Percentiles rank a stretch among this genome's conserved stretches.
phyloP scores from a whole-genome alignment of 306 rosid species.

The Lagenaria siceraria region DNA sequence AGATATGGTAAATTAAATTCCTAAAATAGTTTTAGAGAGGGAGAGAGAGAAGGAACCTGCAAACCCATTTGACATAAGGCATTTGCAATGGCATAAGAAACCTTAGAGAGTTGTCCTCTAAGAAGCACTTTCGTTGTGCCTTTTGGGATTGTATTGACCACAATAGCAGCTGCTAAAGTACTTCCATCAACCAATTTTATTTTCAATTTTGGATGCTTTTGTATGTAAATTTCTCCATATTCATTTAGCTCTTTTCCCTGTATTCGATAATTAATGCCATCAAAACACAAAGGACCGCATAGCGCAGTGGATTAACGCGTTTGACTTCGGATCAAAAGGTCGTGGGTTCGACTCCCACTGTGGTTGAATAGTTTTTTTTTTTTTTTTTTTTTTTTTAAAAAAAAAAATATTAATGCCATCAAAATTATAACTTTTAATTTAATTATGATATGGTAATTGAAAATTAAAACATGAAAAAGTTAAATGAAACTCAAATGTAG shows the following conservation, averaged over 20 bases:
- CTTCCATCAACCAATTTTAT: constrained; percentile 69
- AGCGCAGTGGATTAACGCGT: too few relatives aligned
- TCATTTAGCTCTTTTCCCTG: constrained; percentile 52
- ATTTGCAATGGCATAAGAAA: constrained; percentile 47
- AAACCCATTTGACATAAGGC: constrained; percentile 37
- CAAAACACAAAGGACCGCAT: too few relatives aligned
- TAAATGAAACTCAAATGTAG: too few relatives aligned
- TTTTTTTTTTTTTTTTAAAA: too few relatives aligned
- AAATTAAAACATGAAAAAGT: too few relatives aligned
- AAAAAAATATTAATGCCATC: too few relatives aligned
- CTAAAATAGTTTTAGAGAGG: too few relatives aligned
- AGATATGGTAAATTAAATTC: too few relatives aligned
- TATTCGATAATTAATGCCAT: background rate
- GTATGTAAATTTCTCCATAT: constrained; percentile 45
- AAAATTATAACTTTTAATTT: background rate
- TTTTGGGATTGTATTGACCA: constrained; percentile 46
- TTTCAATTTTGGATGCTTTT: constrained; percentile 35
- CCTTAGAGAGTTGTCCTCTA: constrained; percentile 51
- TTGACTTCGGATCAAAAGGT: too few relatives aligned
- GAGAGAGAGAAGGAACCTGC: constrained; percentile 6
- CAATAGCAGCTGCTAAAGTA: constrained; percentile 48
- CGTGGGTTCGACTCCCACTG: too few relatives aligned
- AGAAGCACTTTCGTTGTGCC: constrained; percentile 54
- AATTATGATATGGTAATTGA: too few relatives aligned
- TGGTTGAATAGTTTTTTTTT: too few relatives aligned